Evolutionary conservation across 352 stramenopile species (phyloP), one percentile per base, ranked within the genome.

Genomic region (Pseudoperonospora humuli): DNA sequence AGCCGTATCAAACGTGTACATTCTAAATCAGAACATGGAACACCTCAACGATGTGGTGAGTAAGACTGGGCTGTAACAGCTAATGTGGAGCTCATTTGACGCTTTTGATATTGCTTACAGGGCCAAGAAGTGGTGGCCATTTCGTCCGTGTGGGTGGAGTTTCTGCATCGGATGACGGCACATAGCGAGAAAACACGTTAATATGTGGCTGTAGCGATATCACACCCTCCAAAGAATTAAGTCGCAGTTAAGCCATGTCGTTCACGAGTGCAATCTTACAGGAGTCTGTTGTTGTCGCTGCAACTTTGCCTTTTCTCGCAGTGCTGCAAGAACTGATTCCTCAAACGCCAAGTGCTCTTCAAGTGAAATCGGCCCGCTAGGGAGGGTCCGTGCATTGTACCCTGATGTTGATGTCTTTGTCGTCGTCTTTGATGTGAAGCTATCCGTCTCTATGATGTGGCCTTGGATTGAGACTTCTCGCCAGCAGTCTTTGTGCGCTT

Each of bases 1-100:
- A 50, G 75, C 75, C 3, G 67, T 85, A 21, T 86, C 75, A n/a
- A 87, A 87, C 39, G 67, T 86, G 17, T 71, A 90, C 38, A 90
- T 86, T 40, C 47, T 87, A 21, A 85, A 74, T 46, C 78, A 87
- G 45, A 87, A 87, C 32, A 58, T 90, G 36, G 78, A 87, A 39
- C 78, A 90, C 37, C 52, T 87, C 15, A 87, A 90, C 35, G 78
- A 90, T 25, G 74, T 90, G 43, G 78, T 90, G 36, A 19, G 70
- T 67, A 9, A 9, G 3, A 29, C 3, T 29, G 11, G 10, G 26
- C 3, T 11, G 26, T 29, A 14, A 9, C n/a, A 29, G 3, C 5
- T 14, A 10, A 14, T 29, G 26, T 29, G 26, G 10, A 29, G 26
- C 26, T 29, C 26, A n/a, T 29, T 29, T 29, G 26, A 29, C 26